Evolutionary conservation across 2,329 filamentous ascomycete species (phyloP).

Genomic region (Pestalotiopsis sp.): DNA sequence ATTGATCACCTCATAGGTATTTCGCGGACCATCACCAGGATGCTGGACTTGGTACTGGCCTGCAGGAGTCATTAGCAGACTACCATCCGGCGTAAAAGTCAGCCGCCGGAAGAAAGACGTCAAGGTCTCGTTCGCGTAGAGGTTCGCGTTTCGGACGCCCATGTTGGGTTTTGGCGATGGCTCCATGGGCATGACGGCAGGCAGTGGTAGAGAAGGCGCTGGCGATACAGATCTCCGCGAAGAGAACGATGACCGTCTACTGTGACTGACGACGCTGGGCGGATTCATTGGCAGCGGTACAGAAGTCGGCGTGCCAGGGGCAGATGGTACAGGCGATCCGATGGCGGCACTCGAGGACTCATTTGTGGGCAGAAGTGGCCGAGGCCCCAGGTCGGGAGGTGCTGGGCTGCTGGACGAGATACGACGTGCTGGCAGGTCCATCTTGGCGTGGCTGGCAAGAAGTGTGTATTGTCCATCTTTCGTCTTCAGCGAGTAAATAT

Average conservation of each 20-base stretch:
- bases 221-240: conserved; percentile 87
- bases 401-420: conserved; percentile 93
- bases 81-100: conserved; percentile 94
- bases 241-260: conserved; percentile 91
- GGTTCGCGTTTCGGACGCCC: conserved; percentile 79
- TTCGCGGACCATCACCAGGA: conserved; percentile 64
- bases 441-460: conserved; percentile 75
- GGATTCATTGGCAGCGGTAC: conserved; percentile 94
- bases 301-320: conserved; percentile 90
- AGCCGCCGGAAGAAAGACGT: conserved; percentile 95
- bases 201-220: conserved; percentile 88
- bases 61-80: conserved; percentile 88
- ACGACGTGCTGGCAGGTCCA: conserved; percentile 88
- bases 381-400: conserved; percentile 76
- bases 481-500: conserved; percentile 94
- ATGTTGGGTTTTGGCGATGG: conserved; percentile 78
- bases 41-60: conserved; percentile 90
- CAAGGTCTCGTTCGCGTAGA: conserved; percentile 95
- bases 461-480: conserved; percentile 96
- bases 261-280: conserved; percentile 84
- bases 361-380: conserved; percentile 61
- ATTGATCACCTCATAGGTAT: conserved; percentile 85
- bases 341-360: conserved; percentile 55
- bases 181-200: conserved; percentile 93
- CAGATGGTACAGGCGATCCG: conserved; percentile 85